Evolutionary conservation across 352 stramenopile genomes (phyloP), one percentile per base, ranked within the genome.

Genomic region (Globisporangium apiculatum): DNA sequence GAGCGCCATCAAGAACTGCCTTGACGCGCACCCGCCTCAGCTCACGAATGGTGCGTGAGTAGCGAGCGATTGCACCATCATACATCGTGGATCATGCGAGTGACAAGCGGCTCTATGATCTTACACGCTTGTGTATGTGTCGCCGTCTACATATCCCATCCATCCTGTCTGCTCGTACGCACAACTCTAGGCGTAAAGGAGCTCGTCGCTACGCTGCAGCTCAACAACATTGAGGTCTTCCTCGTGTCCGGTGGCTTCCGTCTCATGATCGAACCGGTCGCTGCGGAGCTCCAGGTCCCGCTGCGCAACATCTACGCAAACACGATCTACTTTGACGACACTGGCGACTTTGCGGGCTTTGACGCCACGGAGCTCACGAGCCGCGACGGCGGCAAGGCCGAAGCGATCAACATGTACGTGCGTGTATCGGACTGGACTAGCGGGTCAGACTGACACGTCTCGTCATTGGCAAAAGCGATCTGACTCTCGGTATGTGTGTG

Each of bases 221-320:
- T 83, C 47, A 91, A 96, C 55, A 83, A 84, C 38, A 92, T 97
- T 15, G 76, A 94, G 53, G 95, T 99, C 17, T 99, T 98, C 79
- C 76, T 99, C 18, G 96, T 99, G n/a, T 98, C 90, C 7, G 97
- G 97, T 47, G 97, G 97, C 57, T 99, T 99, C 61, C 87, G 96
- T 2, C 74, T 98, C 58, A 99, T 99, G 97, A 99, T 99, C 73
- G 89, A 98, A 64, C 97, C 97, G 0, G 83, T 99, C 0, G 96
- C 96, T 15, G 73, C 94, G 62, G 59, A 83, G 52, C 66, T 98
- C 66, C 69, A 70, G 53, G 78, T 97, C 67, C 75, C 89, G 59
- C 61, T 87, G 75, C 74, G 75, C 46, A 96, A 97, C 66, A 98
- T 99, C 62, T 98, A 98, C 72, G 97, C 97, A 53, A 99, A 99